Evolutionary conservation across 2,329 filamentous ascomycete species (phyloP).

Genomic region (Phaeophleospora eucalypticola): DNA sequence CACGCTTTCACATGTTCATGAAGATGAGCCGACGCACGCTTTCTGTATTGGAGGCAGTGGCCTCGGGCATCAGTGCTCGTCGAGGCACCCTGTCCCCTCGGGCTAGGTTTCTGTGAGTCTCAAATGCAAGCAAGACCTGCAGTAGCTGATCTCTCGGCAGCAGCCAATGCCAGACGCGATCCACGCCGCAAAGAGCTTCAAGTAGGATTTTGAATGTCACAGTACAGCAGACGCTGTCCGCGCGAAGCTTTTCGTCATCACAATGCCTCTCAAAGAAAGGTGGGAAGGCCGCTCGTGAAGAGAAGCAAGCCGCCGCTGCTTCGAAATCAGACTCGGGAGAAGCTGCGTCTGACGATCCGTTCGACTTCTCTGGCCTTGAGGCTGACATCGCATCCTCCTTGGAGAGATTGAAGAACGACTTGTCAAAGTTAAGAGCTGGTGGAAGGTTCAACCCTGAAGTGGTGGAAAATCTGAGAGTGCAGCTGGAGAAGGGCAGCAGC

Average conservation of each 20-base stretch:
- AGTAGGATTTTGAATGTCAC: no score
- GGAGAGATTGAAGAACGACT: slow-evolving; percentile 56
- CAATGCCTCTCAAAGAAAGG: slow-evolving; percentile 48
- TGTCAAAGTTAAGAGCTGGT: slow-evolving; percentile 59
- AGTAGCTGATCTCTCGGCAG: not conserved
- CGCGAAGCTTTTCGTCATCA: slow-evolving; percentile 41
- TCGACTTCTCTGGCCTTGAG: slow-evolving; percentile 58
- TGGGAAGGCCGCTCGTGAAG: slow-evolving; percentile 47
- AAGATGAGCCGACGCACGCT: not conserved
- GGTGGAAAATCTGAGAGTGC: slow-evolving; percentile 59
- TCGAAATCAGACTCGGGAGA: slow-evolving; percentile 23
- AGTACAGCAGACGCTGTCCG: no score
- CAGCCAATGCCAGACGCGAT: not conserved
- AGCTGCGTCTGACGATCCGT: slow-evolving; percentile 49
- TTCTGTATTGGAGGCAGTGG: no score
- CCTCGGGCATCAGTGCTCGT: no score
- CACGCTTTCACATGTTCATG: not conserved
- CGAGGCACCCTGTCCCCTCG: not conserved
- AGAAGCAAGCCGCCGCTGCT: slow-evolving; percentile 28
- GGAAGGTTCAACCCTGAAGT: slow-evolving; percentile 60
- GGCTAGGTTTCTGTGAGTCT: no score
- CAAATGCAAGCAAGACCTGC: no score
- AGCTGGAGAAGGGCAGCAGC: slow-evolving; percentile 49
- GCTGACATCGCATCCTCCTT: slow-evolving; percentile 52
- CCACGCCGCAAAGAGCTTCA: no score